Evolutionary conservation across 257 asterid genomes (phyloP).

Genomic region (Primulina eburnea): DNA sequence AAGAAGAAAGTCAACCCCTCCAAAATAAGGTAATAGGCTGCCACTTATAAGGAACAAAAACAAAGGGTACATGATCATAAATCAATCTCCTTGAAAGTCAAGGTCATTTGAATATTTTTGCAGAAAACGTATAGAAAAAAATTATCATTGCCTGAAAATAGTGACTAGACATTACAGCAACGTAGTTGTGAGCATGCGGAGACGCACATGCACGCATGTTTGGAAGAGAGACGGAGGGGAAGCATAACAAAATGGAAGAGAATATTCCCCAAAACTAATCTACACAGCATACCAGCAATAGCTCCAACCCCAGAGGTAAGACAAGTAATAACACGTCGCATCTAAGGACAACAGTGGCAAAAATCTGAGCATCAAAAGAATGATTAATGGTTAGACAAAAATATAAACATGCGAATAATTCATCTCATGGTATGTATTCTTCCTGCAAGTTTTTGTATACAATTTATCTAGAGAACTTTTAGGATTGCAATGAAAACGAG

Average conservation of each 20-base stretch:
- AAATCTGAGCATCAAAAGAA: conserved; percentile 58
- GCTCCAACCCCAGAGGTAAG: conserved; percentile 77
- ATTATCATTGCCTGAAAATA: background rate
- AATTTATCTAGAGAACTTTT: background rate
- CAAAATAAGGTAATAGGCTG: background rate
- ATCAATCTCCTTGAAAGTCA: background rate
- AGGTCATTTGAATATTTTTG: conserved; percentile 1
- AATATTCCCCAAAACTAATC: conserved; percentile 14
- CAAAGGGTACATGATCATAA: background rate
- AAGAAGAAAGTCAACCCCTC: background rate
- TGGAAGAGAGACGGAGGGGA: background rate
- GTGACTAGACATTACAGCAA: background rate
- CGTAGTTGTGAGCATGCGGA: background rate
- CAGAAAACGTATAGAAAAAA: background rate
- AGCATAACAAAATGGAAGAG: conserved; percentile 13
- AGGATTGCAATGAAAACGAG: background rate
- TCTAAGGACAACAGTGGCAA: conserved; percentile 80
- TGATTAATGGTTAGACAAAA: conserved; percentile 29
- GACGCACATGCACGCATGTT: background rate
- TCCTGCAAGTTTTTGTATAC: background rate
- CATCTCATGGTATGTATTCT: conserved; percentile 10
- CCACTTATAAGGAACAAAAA: conserved; percentile 11
- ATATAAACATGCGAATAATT: conserved; percentile 9
- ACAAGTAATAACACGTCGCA: conserved; percentile 83
- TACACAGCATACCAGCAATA: conserved; percentile 66